Percentiles rank a stretch among this genome's conserved stretches.
phyloP scores from a whole-genome alignment of 176 grass and related monocot genomes.

The Oryza meridionalis region DNA sequence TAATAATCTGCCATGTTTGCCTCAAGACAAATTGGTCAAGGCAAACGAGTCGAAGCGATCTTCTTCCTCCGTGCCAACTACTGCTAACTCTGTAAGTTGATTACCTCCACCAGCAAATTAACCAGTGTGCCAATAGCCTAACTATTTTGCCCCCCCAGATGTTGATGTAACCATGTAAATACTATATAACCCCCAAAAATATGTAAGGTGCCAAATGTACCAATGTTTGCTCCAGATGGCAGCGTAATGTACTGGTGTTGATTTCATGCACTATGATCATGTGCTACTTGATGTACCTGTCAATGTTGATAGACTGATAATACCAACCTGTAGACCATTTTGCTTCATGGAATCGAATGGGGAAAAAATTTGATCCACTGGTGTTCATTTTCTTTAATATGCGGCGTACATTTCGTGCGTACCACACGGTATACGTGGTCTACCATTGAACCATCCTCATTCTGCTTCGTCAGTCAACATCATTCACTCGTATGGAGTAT shows the following conservation, averaged over 20 bases:
- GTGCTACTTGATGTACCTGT: not conserved
- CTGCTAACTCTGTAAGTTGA: not conserved
- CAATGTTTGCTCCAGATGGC: not conserved
- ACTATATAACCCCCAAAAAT: constrained; percentile 2
- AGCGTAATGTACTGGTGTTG: not conserved
- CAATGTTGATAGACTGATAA: not conserved
- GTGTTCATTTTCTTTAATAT: not conserved
- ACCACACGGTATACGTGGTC: not conserved
- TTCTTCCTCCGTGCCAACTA: not conserved
- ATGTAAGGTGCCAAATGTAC: not conserved
- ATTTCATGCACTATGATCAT: not conserved
- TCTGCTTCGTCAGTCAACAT: constrained; percentile 9
- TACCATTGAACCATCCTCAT: not conserved
- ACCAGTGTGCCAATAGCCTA: not conserved
- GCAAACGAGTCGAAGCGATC: constrained; percentile 21
- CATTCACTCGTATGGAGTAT: not conserved
- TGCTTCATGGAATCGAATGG: not conserved
- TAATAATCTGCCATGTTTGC: constrained; percentile 26
- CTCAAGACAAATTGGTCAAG: not conserved
- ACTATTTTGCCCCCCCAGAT: constrained; percentile 1
- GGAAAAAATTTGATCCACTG: not conserved
- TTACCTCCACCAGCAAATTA: constrained; percentile 16
- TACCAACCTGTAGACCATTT: not conserved
- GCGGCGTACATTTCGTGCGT: not conserved
- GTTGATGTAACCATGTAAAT: constrained; percentile 37